Evolutionary conservation across 1,284 basidiomycete genomes (phyloP).

Genomic region (Cryptococcus maquisensis): DNA sequence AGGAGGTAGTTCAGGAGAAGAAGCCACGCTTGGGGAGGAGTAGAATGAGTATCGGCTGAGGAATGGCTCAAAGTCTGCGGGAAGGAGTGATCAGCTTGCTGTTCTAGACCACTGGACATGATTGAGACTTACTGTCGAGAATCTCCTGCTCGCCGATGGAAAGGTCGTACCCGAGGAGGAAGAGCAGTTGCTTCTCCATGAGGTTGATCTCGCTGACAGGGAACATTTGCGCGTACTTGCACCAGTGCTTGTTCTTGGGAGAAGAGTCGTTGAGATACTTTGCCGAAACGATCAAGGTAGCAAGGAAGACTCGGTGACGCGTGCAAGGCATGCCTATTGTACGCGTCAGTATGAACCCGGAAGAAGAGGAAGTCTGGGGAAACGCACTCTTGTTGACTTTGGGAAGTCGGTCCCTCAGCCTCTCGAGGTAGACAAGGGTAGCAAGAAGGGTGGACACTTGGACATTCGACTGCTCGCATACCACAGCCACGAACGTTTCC

Average conservation of each 20-base stretch:
- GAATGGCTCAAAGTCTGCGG: conserved; percentile 15
- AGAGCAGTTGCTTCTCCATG: conserved; percentile 93
- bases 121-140: conserved; percentile 43
- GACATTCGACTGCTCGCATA: conserved; percentile 82
- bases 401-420: conserved; percentile 75
- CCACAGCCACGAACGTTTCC: conserved; percentile 79
- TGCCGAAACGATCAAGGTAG: conserved; percentile 88
- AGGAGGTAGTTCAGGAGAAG: conserved; percentile 26
- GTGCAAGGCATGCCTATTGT: conserved; percentile 64
- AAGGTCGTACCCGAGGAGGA: conserved; percentile 82
- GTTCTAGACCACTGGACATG: no score
- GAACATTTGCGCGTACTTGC: conserved; percentile 64
- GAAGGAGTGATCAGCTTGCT: no score
- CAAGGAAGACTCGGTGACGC: conserved; percentile 90
- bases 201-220: conserved; percentile 70
- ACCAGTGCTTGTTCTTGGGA: conserved; percentile 94
- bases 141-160: conserved; percentile 76
- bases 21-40: conserved; percentile 27
- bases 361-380: background rate
- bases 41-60: conserved; percentile 40
- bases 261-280: conserved; percentile 97
- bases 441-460: conserved; percentile 87
- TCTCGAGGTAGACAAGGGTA: conserved; percentile 88
- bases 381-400: conserved; percentile 73
- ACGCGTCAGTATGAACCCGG: conserved; percentile 12